Conservation (phyloP, 2,329 filamentous ascomycete genomes). For the Fusarium neocosmosporiellum region DNA sequence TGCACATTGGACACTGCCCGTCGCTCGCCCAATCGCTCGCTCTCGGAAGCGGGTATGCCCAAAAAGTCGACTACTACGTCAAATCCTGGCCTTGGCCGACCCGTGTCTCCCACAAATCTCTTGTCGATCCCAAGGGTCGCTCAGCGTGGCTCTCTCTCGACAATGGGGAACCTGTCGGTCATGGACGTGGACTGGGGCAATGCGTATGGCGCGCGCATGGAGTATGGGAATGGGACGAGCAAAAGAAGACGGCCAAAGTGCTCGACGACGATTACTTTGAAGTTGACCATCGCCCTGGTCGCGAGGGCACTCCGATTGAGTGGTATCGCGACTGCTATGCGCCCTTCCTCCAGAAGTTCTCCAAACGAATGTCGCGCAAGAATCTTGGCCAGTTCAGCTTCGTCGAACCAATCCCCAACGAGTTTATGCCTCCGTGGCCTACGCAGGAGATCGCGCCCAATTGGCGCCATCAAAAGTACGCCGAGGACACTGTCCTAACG, state of each 20-base stretch:
- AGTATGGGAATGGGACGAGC: slow-evolving; percentile 51
- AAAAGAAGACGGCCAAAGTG: slow-evolving; percentile 43
- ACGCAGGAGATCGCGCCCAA: slow-evolving; percentile 21
- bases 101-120: slow-evolving; percentile 49
- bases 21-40: slow-evolving; percentile 53
- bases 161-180: slow-evolving; percentile 13
- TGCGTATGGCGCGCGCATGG: slow-evolving; percentile 55
- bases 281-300: slow-evolving; percentile 51
- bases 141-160: slow-evolving; percentile 49
- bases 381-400: slow-evolving; percentile 48
- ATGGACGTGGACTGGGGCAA: slow-evolving; percentile 44
- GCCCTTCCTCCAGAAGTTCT: slow-evolving; percentile 53
- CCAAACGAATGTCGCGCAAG: slow-evolving; percentile 48
- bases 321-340: slow-evolving; percentile 57
- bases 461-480: slow-evolving; percentile 37
- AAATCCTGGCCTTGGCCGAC: slow-evolving; percentile 57
- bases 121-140: slow-evolving; percentile 51
- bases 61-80: slow-evolving; percentile 52
- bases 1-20: slow-evolving; percentile 55
- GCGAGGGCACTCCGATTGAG: slow-evolving; percentile 49
- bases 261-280: slow-evolving; percentile 51
- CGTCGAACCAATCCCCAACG: slow-evolving; percentile 55
- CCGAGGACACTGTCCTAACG: slow-evolving; percentile 43
- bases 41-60: slow-evolving; percentile 53
- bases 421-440: slow-evolving; percentile 54